phyloP scores from a whole-genome alignment of 106 monocot species.

The Dendrobium officinale region DNA sequence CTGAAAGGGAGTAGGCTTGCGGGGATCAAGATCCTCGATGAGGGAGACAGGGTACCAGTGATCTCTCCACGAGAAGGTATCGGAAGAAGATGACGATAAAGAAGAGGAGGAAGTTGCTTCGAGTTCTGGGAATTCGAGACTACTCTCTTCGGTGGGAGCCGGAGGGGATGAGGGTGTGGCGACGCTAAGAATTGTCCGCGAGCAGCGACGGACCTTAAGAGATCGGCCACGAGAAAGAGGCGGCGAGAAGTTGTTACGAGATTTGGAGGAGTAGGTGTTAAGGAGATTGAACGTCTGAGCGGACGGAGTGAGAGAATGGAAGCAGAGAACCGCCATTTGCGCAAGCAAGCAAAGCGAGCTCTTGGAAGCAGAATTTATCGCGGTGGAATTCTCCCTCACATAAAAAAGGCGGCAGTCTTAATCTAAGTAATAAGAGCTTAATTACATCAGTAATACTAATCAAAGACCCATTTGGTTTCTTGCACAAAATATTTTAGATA shows the following conservation, averaged over 20 bases:
- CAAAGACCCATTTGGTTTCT: no score
- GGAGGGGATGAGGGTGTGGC: constrained; percentile 33
- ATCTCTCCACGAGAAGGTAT: constrained; percentile 84
- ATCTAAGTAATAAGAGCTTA: neutral
- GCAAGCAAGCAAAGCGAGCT: neutral
- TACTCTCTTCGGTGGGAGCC: constrained; percentile 9
- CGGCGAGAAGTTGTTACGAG: neutral
- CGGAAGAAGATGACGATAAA: constrained; percentile 23
- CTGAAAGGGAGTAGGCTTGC: constrained; percentile 77
- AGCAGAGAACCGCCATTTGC: neutral
- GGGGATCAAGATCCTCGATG: constrained; percentile 81
- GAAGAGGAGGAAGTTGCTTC: constrained; percentile 12
- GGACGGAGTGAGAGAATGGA: neutral
- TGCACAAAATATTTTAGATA: no score
- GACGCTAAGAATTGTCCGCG: constrained; percentile 14
- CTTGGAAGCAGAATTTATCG: no score
- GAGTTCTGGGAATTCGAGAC: neutral
- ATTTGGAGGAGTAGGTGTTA: neutral
- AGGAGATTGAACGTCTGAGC: neutral
- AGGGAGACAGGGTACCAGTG: constrained; percentile 95
- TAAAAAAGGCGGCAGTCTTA: neutral
- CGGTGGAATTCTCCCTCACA: no score
- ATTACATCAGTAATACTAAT: no score
- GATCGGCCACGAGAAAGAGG: neutral
- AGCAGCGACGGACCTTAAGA: neutral